Conservation (phyloP, 768 basidiomycete species). For the Pleurotus djamor region DNA sequence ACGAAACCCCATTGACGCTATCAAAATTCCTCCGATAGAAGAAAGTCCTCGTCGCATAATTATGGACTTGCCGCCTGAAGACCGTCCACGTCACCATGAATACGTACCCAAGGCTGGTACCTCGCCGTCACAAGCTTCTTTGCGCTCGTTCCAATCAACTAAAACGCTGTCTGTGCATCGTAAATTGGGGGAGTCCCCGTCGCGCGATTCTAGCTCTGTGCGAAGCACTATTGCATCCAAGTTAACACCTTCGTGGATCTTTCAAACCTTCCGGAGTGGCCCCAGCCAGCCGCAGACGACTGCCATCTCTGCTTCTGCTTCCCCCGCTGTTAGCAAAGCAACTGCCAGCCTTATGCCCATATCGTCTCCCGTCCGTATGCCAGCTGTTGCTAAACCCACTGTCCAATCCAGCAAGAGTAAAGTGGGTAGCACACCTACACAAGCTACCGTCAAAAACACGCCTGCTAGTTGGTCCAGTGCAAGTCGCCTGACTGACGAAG, state of each 20-base stretch:
- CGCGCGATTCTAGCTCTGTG: conserved; percentile 23
- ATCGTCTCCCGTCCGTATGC: conserved; percentile 31
- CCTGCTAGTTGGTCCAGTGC: conserved; percentile 39
- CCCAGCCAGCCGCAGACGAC: conserved; percentile 64
- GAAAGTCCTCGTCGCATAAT: conserved; percentile 60
- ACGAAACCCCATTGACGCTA: conserved; percentile 45
- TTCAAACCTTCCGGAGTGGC: conserved; percentile 69
- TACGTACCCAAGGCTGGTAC: conserved; percentile 32
- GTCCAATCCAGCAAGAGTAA: conserved; percentile 21
- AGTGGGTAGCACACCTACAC: conserved; percentile 28
- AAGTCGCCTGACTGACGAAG: conserved; percentile 60
- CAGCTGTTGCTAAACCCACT: conserved; percentile 28
- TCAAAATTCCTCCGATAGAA: conserved; percentile 59
- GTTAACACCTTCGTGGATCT: conserved; percentile 75
- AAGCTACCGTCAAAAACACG: conserved; percentile 41
- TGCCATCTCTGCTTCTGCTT: conserved; percentile 49
- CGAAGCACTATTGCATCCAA: conserved; percentile 51
- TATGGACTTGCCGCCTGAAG: conserved; percentile 50
- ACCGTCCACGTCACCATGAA: conserved; percentile 24
- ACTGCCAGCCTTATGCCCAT: conserved; percentile 19
- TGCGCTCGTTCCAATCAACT: conserved; percentile 52
- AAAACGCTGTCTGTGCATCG: conserved; percentile 45
- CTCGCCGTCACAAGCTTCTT: conserved; percentile 68
- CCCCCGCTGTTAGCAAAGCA: conserved; percentile 20
- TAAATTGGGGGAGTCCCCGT: conserved; percentile 10